A percentile compares a stretch with the other conserved stretches of the same genome.
These are phyloP conservation scores for Camellia japonica DNA, from an alignment of 148 eudicot genomes.

Conservation along the genomic window DNA sequence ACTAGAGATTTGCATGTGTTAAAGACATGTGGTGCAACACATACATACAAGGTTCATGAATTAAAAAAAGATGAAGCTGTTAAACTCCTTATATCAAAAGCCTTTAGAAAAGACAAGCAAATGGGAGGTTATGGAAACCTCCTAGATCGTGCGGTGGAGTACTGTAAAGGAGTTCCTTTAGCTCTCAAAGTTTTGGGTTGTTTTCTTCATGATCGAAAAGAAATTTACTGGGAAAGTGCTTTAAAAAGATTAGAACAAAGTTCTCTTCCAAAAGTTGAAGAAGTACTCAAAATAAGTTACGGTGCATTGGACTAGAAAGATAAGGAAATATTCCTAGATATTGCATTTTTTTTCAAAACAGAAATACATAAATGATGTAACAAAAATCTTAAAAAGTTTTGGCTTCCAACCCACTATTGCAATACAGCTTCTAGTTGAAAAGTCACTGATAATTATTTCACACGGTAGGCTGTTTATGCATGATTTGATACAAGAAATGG, in stretches of 20 bases:
- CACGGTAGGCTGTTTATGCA: no score
- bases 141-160: background rate
- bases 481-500: background rate
- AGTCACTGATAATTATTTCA: background rate
- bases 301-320: background rate
- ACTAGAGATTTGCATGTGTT: constrained; percentile 9
- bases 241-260: no score
- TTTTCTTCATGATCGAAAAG: no score
- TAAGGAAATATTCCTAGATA: background rate
- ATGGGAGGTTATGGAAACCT: background rate
- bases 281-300: background rate
- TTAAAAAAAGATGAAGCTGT: background rate
- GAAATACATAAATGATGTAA: no score
- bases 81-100: constrained; percentile 1
- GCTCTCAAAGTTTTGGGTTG: background rate
- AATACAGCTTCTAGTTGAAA: background rate
- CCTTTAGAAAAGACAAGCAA: background rate
- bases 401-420: background rate
- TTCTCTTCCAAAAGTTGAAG: background rate
- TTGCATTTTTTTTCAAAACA: background rate
- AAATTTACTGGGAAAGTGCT: no score
- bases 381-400: background rate
- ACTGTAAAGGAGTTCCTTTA: background rate
- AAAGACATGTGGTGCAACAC: background rate
- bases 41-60: background rate